Conservation (phyloP, 352 stramenopile species). For the Phytopythium litorale region DNA sequence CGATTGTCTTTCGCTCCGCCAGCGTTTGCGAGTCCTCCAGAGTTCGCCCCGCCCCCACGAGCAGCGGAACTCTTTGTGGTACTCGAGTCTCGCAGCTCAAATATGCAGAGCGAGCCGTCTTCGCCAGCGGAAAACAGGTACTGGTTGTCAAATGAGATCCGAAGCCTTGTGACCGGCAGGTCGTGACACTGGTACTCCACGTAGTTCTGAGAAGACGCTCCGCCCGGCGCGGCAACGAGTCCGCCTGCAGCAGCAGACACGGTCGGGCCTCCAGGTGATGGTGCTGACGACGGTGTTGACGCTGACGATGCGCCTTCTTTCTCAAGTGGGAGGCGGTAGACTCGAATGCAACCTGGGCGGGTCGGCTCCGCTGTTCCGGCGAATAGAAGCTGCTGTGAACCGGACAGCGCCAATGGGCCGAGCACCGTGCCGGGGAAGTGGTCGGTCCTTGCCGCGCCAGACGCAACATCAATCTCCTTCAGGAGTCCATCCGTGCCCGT, state of each 20-base stretch:
- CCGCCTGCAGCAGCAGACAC: constrained; percentile 6
- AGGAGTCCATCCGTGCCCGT: constrained; percentile 89
- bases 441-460: constrained; percentile 49
- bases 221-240: too few relatives aligned
- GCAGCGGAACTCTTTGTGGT: constrained; percentile 31
- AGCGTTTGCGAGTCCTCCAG: background rate
- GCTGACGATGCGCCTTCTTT: constrained; percentile 25
- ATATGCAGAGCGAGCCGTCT: constrained; percentile 89
- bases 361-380: constrained; percentile 75
- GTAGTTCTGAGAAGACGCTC: constrained; percentile 18
- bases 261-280: constrained; percentile 1
- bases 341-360: constrained; percentile 58
- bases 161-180: constrained; percentile 63
- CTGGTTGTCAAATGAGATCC: constrained; percentile 87
- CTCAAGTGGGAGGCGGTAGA: constrained; percentile 70
- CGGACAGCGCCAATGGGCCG: constrained; percentile 81
- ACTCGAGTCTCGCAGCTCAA: constrained; percentile 74
- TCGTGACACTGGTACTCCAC: constrained; percentile 81
- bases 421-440: constrained; percentile 42
- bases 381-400: constrained; percentile 89
- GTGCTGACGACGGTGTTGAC: constrained; percentile 8
- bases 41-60: constrained; percentile 9
- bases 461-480: constrained; percentile 85
- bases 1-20: constrained; percentile 24
- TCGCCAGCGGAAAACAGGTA: constrained; percentile 92